Base-by-base conservation (phyloP, 2,329 filamentous ascomycete genomes). In the Xylaria arbuscula region DNA sequence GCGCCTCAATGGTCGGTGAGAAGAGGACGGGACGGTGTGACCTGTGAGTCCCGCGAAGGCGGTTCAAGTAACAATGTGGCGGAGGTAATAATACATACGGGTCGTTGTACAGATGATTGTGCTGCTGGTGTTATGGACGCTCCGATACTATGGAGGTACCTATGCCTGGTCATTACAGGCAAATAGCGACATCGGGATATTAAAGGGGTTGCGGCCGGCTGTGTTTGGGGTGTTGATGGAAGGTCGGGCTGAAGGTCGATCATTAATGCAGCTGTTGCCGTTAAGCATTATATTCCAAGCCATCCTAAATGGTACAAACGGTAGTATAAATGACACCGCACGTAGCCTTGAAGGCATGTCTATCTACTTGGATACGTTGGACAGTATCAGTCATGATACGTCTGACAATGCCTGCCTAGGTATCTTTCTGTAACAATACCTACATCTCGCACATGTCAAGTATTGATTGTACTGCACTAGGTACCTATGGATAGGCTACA, bases 261-360 rank as follows among this genome's bases (percentile, higher is more conserved):
- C 73, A 74, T 76, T 69, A 72, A 76, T 76, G 74, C 74, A 55
- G 64, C 65, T 17, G 28, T 47, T 47, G 45, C 45, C n/a, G 45
- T 47, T n/a, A 45, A 15, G 17, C n/a, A n/a, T n/a, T 42, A 42
- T 42, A 42, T 19, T 19, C 42, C n/a, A 11, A 24, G 45, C n/a
- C 28, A 5, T 28, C 28, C 28, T 28, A 2, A 47, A 47, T 10
- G 45, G 45, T 47, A 47, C 45, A 22, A 47, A 47, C 17, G 40
- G 40, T 45, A 45, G 40, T 45, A 45, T 45, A 45, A 42, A 45
- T 45, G 40, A 45, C 8, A 45, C 40, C 17, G 17, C 17, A 45
- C 40, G 17, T 45, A 45, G 40, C 28, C 28, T 28, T 5, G 5
- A 1, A n/a, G 40, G 15, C n/a, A 45, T n/a, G n/a, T 17, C 40